A percentile compares a stretch with the other conserved stretches of the same genome.
These are phyloP conservation scores for Pythium vanterpoolii DNA, from an alignment of 352 stramenopile genomes.

Conservation along the genomic window DNA sequence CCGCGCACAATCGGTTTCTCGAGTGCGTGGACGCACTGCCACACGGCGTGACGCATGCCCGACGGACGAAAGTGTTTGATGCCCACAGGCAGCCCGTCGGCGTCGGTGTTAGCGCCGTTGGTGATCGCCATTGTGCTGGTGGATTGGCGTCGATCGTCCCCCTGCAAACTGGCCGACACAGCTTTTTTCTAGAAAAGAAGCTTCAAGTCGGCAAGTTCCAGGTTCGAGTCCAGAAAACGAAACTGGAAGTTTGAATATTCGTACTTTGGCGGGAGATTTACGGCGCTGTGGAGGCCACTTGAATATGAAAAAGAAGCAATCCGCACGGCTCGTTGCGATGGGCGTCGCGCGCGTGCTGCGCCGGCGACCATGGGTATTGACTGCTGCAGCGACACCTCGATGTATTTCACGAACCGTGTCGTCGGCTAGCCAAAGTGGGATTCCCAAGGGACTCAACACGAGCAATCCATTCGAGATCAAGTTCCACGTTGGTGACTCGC, in stretches of 20 bases:
- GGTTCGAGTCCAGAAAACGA: no score
- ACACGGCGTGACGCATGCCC: slow-evolving; percentile 18
- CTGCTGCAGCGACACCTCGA: not conserved
- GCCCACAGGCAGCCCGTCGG: slow-evolving; percentile 2
- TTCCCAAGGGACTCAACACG: slow-evolving; percentile 9
- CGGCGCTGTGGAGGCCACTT: not conserved
- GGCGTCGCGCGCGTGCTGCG: not conserved
- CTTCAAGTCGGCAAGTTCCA: not conserved
- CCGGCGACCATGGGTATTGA: not conserved
- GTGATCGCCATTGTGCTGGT: not conserved
- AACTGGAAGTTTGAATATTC: not conserved
- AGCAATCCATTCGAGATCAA: slow-evolving; percentile 58
- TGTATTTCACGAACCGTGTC: not conserved
- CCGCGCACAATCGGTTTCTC: slow-evolving; percentile 12
- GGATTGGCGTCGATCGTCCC: no score
- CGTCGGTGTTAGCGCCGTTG: not conserved
- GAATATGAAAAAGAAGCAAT: not conserved
- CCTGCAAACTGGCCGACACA: no score
- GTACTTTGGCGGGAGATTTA: not conserved
- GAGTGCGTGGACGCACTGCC: slow-evolving; percentile 11
- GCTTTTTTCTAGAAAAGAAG: not conserved
- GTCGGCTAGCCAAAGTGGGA: not conserved
- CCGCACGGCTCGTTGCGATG: not conserved
- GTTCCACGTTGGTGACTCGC: slow-evolving; percentile 23
- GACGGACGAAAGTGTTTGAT: slow-evolving; percentile 9